Percentiles rank a stretch among this genome's conserved stretches.
Evolutionary conservation across 163 green algal genomes (phyloP).

Genomic region (Prototheca cutis): DNA sequence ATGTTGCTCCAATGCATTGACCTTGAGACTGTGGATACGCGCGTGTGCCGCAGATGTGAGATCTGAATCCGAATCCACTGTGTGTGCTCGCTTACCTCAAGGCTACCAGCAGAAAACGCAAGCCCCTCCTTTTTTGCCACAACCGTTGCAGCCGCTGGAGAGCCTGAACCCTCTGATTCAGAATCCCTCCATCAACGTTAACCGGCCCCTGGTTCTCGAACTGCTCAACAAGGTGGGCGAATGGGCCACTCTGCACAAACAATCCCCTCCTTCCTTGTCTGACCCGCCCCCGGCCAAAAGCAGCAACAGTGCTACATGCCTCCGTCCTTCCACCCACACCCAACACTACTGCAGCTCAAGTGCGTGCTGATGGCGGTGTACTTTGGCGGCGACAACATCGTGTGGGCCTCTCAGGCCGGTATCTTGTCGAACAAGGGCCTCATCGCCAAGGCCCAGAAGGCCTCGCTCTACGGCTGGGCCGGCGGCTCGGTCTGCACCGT

Average conservation of each 20-base stretch:
- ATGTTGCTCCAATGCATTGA: too few relatives aligned
- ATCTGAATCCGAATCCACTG: too few relatives aligned
- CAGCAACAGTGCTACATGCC: too few relatives aligned
- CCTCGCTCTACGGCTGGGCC: constrained; percentile 67
- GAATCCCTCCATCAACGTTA: constrained; percentile 48
- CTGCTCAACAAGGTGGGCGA: constrained; percentile 64
- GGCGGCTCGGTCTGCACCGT: constrained; percentile 57
- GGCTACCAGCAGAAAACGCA: too few relatives aligned
- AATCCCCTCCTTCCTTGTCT: too few relatives aligned
- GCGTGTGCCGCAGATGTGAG: too few relatives aligned
- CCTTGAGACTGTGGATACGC: too few relatives aligned
- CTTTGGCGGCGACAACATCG: constrained; percentile 82
- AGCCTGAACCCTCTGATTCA: constrained; percentile 58
- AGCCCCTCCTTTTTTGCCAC: too few relatives aligned
- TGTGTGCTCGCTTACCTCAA: too few relatives aligned
- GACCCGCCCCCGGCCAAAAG: too few relatives aligned
- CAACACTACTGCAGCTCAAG: constrained; percentile 79
- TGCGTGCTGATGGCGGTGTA: constrained; percentile 76
- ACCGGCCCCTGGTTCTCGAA: constrained; percentile 54
- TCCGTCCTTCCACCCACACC: too few relatives aligned
- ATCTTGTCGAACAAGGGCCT: constrained; percentile 59
- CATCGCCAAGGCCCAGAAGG: constrained; percentile 47
- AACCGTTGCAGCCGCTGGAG: constrained; percentile 74
- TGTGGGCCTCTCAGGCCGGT: constrained; percentile 80
- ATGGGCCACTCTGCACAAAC: too few relatives aligned